Evolutionary conservation across 441 rosid genomes (phyloP).

Genomic region (Brassica hybrid): DNA sequence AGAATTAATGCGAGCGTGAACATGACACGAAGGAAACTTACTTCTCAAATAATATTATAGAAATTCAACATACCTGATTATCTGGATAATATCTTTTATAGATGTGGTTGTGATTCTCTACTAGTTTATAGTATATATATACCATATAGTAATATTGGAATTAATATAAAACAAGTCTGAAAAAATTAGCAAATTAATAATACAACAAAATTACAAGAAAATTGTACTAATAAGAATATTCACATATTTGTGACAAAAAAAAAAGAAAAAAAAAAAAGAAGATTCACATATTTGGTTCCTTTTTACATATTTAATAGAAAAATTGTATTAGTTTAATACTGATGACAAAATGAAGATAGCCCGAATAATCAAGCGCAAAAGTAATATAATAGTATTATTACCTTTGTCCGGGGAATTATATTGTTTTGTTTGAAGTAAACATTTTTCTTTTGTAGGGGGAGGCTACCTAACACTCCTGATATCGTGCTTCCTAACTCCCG

Average conservation of each 20-base stretch:
- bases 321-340: background rate
- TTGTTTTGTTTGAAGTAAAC: background rate
- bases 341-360: background rate
- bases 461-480: conserved; percentile 40
- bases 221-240: no score
- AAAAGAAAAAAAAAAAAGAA: no score
- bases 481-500: conserved; percentile 44
- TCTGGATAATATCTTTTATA: background rate
- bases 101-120: background rate
- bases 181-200: background rate
- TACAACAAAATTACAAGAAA: no score
- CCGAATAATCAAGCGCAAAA: background rate
- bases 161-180: background rate
- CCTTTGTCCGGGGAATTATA: no score
- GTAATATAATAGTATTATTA: background rate
- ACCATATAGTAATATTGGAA: background rate
- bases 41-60: no score
- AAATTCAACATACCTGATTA: no score
- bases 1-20: no score
- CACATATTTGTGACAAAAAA: no score
- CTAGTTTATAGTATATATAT: background rate
- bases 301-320: background rate
- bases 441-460: background rate
- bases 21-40: no score
- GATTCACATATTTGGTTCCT: background rate